Conservation (phyloP, 169 alveolate genomes). For the Perkinsus chesapeaki region DNA sequence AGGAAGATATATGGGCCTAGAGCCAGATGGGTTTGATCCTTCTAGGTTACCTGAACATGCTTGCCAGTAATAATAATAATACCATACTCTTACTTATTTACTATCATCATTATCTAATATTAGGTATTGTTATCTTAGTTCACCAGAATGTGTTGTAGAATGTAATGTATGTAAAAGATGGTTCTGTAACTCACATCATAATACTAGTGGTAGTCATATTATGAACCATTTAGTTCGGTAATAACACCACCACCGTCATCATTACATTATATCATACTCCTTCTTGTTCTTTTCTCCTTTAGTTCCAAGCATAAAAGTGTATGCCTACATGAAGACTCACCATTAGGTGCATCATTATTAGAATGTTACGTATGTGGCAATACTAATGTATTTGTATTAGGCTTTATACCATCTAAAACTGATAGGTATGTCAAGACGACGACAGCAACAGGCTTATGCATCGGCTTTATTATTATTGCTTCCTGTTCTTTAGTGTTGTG, state of each 20-base stretch:
- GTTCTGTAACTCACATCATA: conserved; percentile 59
- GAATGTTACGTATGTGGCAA: conserved; percentile 67
- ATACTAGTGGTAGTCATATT: conserved; percentile 56
- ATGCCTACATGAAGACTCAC: conserved; percentile 53
- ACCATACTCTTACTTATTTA: too few relatives aligned
- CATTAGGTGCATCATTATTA: conserved; percentile 60
- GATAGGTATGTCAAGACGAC: conserved; percentile 39
- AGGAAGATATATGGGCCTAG: not conserved
- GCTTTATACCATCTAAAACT: conserved; percentile 53
- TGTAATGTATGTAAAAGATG: conserved; percentile 56
- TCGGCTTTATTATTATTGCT: not conserved
- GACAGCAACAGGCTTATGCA: not conserved
- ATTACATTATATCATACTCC: not conserved
- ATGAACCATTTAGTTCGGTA: conserved; percentile 52
- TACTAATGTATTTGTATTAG: conserved; percentile 58
- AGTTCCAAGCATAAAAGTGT: conserved; percentile 65
- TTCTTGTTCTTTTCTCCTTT: not conserved
- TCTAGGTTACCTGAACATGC: not conserved
- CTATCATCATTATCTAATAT: conserved; percentile 32
- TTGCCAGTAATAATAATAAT: not conserved
- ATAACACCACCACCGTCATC: not conserved
- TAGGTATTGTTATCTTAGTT: conserved; percentile 37
- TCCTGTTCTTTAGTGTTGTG: not conserved
- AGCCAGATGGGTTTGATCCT: not conserved
- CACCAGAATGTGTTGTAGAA: conserved; percentile 45